These are phyloP conservation scores for Botrytis tulipae DNA, from an alignment of 2,329 filamentous ascomycete genomes.

Conservation along the genomic window DNA sequence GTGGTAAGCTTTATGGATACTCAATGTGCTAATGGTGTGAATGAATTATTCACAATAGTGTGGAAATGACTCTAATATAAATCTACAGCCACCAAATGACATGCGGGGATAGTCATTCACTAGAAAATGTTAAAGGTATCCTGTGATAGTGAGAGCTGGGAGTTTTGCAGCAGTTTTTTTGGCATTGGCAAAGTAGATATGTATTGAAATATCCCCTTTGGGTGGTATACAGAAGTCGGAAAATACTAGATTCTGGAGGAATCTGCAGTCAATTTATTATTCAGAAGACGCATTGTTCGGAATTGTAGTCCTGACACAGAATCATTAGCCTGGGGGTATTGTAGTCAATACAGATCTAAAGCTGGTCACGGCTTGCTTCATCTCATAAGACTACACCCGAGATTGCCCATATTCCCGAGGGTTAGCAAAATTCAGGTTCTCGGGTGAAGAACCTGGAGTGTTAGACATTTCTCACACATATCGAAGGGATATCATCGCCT, in stretches of 20 bases:
- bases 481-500: neutral
- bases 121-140: too few relatives aligned
- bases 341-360: neutral
- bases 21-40: neutral
- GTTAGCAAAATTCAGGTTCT: neutral
- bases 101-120: neutral
- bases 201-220: neutral
- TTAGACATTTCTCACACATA: neutral
- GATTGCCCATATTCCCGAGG: neutral
- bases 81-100: neutral
- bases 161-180: neutral
- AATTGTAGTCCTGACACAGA: neutral
- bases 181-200: neutral
- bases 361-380: neutral
- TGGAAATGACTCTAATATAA: neutral
- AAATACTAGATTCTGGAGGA: neutral
- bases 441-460: too few relatives aligned
- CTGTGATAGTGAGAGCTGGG: neutral
- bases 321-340: neutral
- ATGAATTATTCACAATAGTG: neutral
- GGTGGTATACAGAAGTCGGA: neutral
- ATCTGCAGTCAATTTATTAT: neutral
- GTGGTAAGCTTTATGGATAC: neutral
- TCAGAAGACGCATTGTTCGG: neutral
- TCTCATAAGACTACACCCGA: neutral